Evolutionary conservation across 73 alveolate genomes (phyloP).

Genomic region (Blepharisma stoltei): DNA sequence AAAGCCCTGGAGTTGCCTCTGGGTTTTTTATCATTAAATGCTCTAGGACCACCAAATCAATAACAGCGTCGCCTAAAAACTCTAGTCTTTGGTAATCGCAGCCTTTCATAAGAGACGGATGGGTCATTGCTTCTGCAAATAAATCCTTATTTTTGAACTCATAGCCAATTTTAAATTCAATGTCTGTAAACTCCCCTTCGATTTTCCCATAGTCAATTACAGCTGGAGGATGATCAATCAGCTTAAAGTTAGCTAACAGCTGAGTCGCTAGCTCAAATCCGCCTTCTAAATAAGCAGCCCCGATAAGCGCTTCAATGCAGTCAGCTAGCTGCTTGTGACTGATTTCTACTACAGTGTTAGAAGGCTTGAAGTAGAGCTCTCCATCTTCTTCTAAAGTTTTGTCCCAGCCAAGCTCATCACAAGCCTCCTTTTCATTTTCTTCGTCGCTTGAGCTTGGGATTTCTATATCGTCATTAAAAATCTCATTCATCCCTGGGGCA

Average conservation of each 20-base stretch:
- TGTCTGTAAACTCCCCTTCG: neutral
- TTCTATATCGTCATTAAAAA: neutral
- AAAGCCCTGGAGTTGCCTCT: neutral
- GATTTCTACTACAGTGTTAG: neutral
- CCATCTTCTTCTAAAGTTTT: neutral
- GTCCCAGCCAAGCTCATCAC: slow-evolving; percentile 9
- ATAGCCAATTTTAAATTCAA: slow-evolving; percentile 11
- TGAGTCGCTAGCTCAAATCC: neutral
- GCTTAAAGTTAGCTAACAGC: neutral
- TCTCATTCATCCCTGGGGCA: neutral
- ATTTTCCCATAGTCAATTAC: neutral
- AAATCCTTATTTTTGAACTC: neutral
- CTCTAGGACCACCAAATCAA: slow-evolving; percentile 38
- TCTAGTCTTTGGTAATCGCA: slow-evolving; percentile 40
- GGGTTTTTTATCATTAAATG: neutral
- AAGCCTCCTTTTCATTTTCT: neutral
- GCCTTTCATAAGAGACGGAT: slow-evolving; percentile 10
- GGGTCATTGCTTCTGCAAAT: slow-evolving; percentile 25
- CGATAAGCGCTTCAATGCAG: slow-evolving; percentile 4
- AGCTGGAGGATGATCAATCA: no score
- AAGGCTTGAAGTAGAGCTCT: neutral
- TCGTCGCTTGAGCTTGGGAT: neutral
- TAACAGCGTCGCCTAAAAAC: slow-evolving; percentile 41
- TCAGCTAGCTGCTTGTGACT: slow-evolving; percentile 22
- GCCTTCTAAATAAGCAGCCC: slow-evolving; percentile 1